Evolutionary conservation across 148 eudicot genomes (phyloP), one percentile per base, ranked within the genome.

Genomic region (Polygonum maritimum): DNA sequence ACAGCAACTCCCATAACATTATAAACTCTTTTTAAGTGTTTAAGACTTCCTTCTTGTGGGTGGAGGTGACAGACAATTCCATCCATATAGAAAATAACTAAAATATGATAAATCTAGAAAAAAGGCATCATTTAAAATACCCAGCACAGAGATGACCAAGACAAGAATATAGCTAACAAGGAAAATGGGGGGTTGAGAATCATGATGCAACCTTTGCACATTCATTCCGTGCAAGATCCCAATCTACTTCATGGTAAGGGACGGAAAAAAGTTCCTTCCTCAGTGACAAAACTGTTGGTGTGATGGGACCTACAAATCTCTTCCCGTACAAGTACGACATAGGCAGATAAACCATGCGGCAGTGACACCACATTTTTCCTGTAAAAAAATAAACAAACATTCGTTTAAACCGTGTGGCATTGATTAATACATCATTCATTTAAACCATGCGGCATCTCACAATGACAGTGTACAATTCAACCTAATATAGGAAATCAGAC

Each of bases 311-410:
- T 79, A 95, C 96, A 86, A 95, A 92, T 78, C 98, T 86, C 85
- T 89, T 95, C 78, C 97, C 99, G 77, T 95, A 95, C 80, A 92
- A 82, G 83, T 89, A 95, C 75, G 94, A 95, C 98, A 95, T 92
- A 18, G 99, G 99, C 81, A 95, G 84, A 83, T 95, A 95, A 83
- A 95, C 96, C 99, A 95, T 90, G 52, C 99, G 89, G 80, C 98
- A 92, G 87, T 95, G 97, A 81, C 99, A 92, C 97, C 97, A 95
- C 94, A 95, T 92, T 84, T 94, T 87, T 87, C 99, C 99, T 95
- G 90, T 80, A 71, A 69, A 14, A 38, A 14, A 36, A 36, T n/a
- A 35, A 67, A 67, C 2, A 67, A 67, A 35, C 71, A 67, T 67
- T 60, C 71, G 36, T 36, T 45, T 36, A 67, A 7, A 15, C 31